Percentiles rank a stretch among this genome's conserved stretches.
Conservation (phyloP, 129 eudicot genomes). For the Centella asiatica region DNA sequence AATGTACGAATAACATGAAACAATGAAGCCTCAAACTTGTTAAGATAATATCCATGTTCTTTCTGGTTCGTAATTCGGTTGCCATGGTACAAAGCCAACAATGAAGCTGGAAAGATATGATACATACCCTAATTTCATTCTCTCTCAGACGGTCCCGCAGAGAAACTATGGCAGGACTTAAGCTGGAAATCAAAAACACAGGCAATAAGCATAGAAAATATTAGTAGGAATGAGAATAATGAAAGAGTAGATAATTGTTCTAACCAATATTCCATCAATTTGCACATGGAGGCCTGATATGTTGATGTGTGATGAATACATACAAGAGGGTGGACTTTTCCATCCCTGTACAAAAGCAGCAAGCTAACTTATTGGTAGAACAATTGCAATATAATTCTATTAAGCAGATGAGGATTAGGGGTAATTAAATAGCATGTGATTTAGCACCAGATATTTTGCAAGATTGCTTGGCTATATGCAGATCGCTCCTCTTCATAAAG, state of each 20-base stretch:
- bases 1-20: neutral
- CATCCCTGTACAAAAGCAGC: conserved; percentile 49
- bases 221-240: conserved; percentile 1
- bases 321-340: conserved; percentile 87
- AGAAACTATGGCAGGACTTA: conserved; percentile 74
- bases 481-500: conserved; percentile 76
- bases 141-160: conserved; percentile 84
- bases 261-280: conserved; percentile 94
- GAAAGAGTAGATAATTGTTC: conserved; percentile 5
- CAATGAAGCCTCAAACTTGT: neutral
- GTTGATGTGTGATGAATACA: conserved; percentile 93
- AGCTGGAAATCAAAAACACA: conserved; percentile 41
- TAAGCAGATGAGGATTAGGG: conserved; percentile 1
- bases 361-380: conserved; percentile 2
- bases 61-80: neutral
- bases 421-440: neutral
- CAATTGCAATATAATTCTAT: neutral
- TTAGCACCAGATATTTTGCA: conserved; percentile 61
- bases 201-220: conserved; percentile 6
- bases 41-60: neutral
- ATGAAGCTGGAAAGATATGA: neutral
- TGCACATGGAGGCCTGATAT: conserved; percentile 98
- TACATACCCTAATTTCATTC: conserved; percentile 78
- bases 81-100: neutral
- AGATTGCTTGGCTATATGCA: conserved; percentile 74